Evolutionary conservation across 2,329 filamentous ascomycete species (phyloP), one percentile per base, ranked within the genome.

Genomic region (Ceratocystis diversiconidia): DNA sequence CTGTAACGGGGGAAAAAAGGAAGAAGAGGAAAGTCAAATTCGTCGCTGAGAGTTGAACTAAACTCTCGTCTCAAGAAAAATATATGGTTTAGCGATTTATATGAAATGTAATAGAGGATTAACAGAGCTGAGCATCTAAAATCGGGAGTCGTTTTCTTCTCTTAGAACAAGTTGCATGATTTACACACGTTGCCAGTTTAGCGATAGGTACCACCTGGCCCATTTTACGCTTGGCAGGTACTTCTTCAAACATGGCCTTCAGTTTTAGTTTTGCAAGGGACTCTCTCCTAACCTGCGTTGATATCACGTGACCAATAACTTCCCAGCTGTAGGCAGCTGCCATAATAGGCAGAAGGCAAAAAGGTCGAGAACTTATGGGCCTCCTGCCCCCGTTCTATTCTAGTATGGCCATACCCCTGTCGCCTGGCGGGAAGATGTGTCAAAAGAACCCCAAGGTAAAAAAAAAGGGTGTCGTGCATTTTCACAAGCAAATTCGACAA

Each of bases 401-500:
- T 59, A 32, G 15, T 12, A 1, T 32, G 32, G 55, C 28, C 15
- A 12, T 19, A 8, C 28, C 55, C 55, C 28, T 59, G 55, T 30
- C 3, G n/a, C 17, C 15, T 36, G 6, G 55, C 55, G 55, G 55
- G 55, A 59, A 59, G 28, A 59, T 59, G 55, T 59, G 55, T 59
- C 55, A 59, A 59, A 19, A 32, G 25, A 59, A 30, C 6, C 30
- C 25, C 55, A 19, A 36, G 55, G 48, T 1, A 25, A 25, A 50
- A 59, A 57, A 32, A n/a, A 32, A 59, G 55, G 55, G 55, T 59
- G 55, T 59, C 19, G 55, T 59, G 28, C 55, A 59, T 59, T 59
- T 59, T 59, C 55, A 59, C 28, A 59, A 59, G 55, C 55, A 59
- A 62, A 66, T 25, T 19, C 43, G 44, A 32, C 32, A 63, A 5